These are phyloP conservation scores for Tolypocladium album DNA, from an alignment of 2,329 filamentous ascomycete species.

Conservation along the genomic window DNA sequence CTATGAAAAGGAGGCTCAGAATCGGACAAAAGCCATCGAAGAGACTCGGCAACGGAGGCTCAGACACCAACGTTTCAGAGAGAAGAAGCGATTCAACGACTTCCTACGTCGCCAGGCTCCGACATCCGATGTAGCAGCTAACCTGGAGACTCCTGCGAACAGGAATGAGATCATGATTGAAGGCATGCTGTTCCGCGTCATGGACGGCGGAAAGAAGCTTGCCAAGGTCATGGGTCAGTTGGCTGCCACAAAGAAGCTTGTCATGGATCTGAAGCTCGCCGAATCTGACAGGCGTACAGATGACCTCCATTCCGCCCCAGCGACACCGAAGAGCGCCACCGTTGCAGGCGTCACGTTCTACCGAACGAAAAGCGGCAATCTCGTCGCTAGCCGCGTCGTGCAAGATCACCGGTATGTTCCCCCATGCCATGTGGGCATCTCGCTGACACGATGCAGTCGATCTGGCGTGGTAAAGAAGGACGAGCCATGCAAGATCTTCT, in stretches of 20 bases:
- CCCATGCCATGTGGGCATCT: constrained; percentile 9
- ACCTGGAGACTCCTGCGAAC: constrained; percentile 16
- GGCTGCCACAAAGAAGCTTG: not conserved
- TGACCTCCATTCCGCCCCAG: constrained; percentile 48
- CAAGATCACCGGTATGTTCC: constrained; percentile 62
- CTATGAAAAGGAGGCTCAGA: constrained; percentile 63
- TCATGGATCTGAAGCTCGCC: not conserved
- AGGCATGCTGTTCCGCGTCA: constrained; percentile 63
- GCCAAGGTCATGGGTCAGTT: constrained; percentile 56
- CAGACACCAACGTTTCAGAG: constrained; percentile 39
- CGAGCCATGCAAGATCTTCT: constrained; percentile 63
- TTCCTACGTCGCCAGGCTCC: constrained; percentile 19
- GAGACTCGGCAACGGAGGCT: constrained; percentile 52
- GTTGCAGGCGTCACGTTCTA: constrained; percentile 75
- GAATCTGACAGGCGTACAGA: constrained; percentile 23
- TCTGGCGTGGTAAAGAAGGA: constrained; percentile 51
- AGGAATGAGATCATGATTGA: constrained; percentile 57
- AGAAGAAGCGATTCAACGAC: constrained; percentile 44
- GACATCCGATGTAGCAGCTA: constrained; percentile 9
- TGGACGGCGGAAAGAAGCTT: constrained; percentile 73
- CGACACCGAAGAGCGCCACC: constrained; percentile 62
- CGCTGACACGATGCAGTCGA: constrained; percentile 34
- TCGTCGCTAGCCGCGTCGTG: constrained; percentile 67
- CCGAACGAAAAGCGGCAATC: constrained; percentile 78
- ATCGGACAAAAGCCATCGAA: constrained; percentile 60